A percentile compares a stretch with the other conserved stretches of the same genome.
Evolutionary conservation across 331 rosid species (phyloP).

Genomic region (Quercus tomentella): DNA sequence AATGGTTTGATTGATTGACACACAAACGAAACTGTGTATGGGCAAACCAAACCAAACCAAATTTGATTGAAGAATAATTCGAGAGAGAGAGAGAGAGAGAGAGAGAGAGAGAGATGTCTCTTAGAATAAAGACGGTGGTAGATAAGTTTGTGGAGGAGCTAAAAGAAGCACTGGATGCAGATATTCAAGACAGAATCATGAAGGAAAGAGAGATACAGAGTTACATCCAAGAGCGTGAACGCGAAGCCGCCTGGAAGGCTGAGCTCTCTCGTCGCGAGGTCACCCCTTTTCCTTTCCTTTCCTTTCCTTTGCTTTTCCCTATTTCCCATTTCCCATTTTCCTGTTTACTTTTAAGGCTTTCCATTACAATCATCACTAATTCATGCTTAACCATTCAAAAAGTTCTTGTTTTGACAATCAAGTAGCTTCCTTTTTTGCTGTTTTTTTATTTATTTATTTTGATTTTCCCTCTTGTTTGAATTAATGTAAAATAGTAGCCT

Average conservation of each 20-base stretch:
- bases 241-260: constrained; percentile 99
- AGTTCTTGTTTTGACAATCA: too few species aligned
- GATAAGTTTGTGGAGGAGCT: constrained; percentile 93
- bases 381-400: too few species aligned
- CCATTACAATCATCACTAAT: too few species aligned
- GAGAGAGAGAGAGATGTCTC: constrained; percentile 51
- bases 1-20: too few species aligned
- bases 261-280: constrained; percentile 99
- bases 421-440: too few species aligned
- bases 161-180: constrained; percentile 92
- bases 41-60: too few species aligned
- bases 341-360: too few species aligned
- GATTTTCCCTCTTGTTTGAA: too few species aligned
- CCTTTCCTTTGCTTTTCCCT: neutral
- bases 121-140: constrained; percentile 84
- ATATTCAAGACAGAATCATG: constrained; percentile 90
- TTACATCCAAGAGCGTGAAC: constrained; percentile 91
- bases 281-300: neutral
- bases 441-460: too few species aligned
- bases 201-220: constrained; percentile 99
- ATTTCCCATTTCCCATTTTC: neutral
- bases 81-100: neutral
- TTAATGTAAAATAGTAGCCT: too few species aligned
- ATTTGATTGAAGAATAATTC: neutral
- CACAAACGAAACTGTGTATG: too few species aligned